phyloP scores from a whole-genome alignment of 2,329 filamentous ascomycete genomes.

The Moelleriella libera region DNA sequence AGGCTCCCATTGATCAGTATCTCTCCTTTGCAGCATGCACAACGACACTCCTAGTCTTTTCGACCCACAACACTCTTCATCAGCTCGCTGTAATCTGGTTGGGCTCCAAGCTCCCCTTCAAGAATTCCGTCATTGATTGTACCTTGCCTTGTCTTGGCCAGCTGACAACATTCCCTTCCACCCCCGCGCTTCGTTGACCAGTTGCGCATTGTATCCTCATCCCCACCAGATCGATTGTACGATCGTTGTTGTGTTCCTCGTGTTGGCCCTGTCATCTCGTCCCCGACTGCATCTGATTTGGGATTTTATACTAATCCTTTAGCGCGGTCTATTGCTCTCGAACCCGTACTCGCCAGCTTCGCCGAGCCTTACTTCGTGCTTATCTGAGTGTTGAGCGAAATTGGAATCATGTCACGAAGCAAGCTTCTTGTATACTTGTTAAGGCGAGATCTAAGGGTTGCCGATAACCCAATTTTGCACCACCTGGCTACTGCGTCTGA shows the following conservation, averaged over 20 bases:
- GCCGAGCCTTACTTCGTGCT: neutral
- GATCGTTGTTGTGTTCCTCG: too few species aligned
- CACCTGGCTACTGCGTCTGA: constrained; percentile 31
- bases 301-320: too few species aligned
- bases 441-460: constrained; percentile 56
- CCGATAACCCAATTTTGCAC: constrained; percentile 63
- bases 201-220: too few species aligned
- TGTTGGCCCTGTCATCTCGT: too few species aligned
- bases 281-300: too few species aligned
- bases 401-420: constrained; percentile 14
- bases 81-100: neutral
- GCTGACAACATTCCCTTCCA: too few species aligned
- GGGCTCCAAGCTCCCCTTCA: neutral
- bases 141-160: too few species aligned
- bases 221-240: too few species aligned
- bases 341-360: neutral
- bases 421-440: constrained; percentile 57
- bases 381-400: neutral
- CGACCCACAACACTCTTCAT: neutral
- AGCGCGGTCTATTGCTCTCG: too few species aligned
- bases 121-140: neutral
- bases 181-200: too few species aligned
- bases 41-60: neutral
- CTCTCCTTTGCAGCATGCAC: neutral
- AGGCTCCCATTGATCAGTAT: neutral